Base-by-base conservation (phyloP, 2,329 filamentous ascomycete genomes). In the Alternaria infectoria region DNA sequence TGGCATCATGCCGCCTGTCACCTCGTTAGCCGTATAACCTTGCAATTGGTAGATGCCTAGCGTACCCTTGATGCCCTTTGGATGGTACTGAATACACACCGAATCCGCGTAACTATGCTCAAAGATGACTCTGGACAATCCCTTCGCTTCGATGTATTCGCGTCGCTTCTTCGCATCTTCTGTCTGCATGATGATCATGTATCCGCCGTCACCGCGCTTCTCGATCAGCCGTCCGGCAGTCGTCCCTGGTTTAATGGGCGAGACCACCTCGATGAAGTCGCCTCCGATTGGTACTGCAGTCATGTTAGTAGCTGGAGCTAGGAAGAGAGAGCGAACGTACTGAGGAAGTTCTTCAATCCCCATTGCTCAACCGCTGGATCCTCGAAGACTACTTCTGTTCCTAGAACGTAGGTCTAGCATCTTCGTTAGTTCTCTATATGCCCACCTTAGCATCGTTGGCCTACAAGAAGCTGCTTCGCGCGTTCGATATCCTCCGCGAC, bases 151-250 rank as follows among this genome's bases (percentile, higher is more conserved):
- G 26, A 85, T 81, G 61, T 80, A 72, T 52, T 74, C 64, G 23
- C 78, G 75, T 21, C 80, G 75, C 50, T 72, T 72, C 19, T 63
- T 68, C 7, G 83, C 82, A 54, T 83, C 78, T 10, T 71, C 66
- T 3, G 79, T 83, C 65, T 84, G 82, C 82, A 84, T 84, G 55
- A 83, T 83, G 59, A 83, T 78, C 81, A 84, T 84, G 67, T 84
- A 84, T 5, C 83, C 82, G 8, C 82, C 81, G 58, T 83, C 80
- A 10, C 81, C 81, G 28, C 78, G 76, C 68, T 82, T 83, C 2
- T 76, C 57, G 15, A 84, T 79, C 5, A 83, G 67, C 30, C 82
- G 72, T 8, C 80, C 79, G 2, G 80, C 82, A 0, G 82, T 81
- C 0, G 82, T 82, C n/a, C 74, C 68, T 2, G 70, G 55, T 40